Base-by-base conservation (phyloP, 495 filamentous ascomycete species). In the Acidomyces sp. region DNA sequence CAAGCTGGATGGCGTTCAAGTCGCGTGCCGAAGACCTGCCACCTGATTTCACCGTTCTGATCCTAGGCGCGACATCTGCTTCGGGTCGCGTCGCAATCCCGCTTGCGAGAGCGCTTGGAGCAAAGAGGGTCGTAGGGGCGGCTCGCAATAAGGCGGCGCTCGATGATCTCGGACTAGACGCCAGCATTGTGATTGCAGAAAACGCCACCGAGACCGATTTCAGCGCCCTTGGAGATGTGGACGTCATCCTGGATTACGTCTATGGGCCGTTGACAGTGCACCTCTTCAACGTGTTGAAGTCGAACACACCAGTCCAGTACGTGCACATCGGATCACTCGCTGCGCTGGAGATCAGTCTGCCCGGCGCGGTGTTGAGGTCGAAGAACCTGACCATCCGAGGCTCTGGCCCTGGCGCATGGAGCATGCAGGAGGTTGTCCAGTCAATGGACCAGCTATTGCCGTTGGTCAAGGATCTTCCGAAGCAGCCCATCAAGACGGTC, bases 41-140 rank as follows among this genome's bases (percentile, higher is more conserved):
- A 20, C 21, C 39, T 23, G 47, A 56, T 24, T 67, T 63, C 47
- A 61, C 54, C 10, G 56, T 58, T 25, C 51, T 64, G 16, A 62
- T 69, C 34, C 21, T 67, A 21, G 67, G 67, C 34, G 67, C 57
- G 0, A 70, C 65, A 1, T 59, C 58, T 27, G 55, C 57, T 4
- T 59, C 55, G 33, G 66, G 66, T n/a, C 46, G 51, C 10, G 40
- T 61, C 3, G 66, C 65, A 7, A 55, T 65, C 3, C 29, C 42
- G 6, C 46, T 64, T 19, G 57, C 61, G 19, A 53, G 60, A 37
- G 45, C 37, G 2, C 41, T 67, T 3, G 67, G 66, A 3, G 67
- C 66, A 4, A 55, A 51, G 27, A 57, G 52, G 21, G 52, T 69
- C 23, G 49, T 69, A 30, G 64, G 64, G 3, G 49, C 64, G 27